phyloP scores from a whole-genome alignment of 2,329 filamentous ascomycete genomes.

The Onygenales sp. region DNA sequence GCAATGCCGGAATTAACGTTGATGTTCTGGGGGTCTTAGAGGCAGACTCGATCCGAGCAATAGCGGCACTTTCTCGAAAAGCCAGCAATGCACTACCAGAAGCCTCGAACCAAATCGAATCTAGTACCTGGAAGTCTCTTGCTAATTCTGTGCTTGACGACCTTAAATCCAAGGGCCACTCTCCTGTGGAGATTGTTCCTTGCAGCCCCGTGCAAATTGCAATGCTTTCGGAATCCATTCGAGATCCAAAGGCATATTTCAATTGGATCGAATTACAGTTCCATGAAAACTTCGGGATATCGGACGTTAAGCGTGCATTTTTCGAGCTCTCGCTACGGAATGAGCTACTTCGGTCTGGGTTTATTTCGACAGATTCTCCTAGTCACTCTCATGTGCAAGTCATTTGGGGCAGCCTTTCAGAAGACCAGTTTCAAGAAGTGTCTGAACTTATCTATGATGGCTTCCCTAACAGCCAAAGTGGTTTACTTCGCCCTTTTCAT shows the following conservation, averaged over 20 bases:
- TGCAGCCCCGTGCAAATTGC: conserved; percentile 68
- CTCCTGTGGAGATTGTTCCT: conserved; percentile 35
- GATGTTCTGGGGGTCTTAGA: conserved; percentile 54
- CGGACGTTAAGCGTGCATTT: conserved; percentile 43
- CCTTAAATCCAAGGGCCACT: conserved; percentile 28
- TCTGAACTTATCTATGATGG: conserved; percentile 33
- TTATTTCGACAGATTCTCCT: conserved; percentile 42
- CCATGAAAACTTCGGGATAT: conserved; percentile 21
- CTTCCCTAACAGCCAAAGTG: conserved; percentile 26
- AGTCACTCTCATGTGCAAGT: conserved; percentile 50
- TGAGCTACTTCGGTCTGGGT: conserved; percentile 64
- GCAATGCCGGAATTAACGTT: conserved; percentile 45
- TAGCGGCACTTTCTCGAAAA: conserved; percentile 24
- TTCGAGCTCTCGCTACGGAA: conserved; percentile 44
- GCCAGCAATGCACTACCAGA: conserved; percentile 8
- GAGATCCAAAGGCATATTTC: conserved; percentile 55
- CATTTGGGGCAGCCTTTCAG: conserved; percentile 47
- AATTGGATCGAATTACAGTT: conserved; percentile 66
- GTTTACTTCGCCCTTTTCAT: conserved; percentile 47
- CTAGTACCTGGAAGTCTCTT: conserved; percentile 14
- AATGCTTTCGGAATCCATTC: conserved; percentile 68
- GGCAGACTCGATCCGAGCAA: conserved; percentile 38
- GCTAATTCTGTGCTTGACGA: conserved; percentile 26
- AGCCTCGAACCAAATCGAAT: conserved; percentile 9
- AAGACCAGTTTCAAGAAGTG: conserved; percentile 37